Conservation (phyloP, 23 red algal genomes). For the Gracilaria gracilis region DNA sequence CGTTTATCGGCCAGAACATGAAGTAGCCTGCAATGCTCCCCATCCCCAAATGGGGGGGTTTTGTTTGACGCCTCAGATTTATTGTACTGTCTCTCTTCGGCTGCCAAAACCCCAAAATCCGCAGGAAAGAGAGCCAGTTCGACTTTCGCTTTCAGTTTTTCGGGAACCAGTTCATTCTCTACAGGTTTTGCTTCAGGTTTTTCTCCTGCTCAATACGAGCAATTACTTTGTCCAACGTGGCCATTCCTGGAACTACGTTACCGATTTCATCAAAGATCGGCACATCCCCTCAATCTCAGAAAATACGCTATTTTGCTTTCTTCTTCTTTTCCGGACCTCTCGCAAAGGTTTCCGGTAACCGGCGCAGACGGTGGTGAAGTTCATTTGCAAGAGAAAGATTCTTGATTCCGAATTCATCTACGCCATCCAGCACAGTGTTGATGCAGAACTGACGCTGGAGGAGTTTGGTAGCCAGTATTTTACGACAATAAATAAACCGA, state of each 20-base stretch:
- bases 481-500: not conserved
- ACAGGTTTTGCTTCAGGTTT: not conserved
- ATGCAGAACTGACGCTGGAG: slow-evolving; percentile 41
- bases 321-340: slow-evolving; percentile 14
- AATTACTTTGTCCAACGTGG: slow-evolving; percentile 7
- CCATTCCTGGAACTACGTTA: slow-evolving; percentile 35
- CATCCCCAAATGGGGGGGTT: slow-evolving; percentile 21
- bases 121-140: not conserved
- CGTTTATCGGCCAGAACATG: slow-evolving; percentile 44
- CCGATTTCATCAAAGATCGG: not conserved
- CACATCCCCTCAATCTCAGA: slow-evolving; percentile 1
- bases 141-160: not conserved
- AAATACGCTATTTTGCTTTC: slow-evolving; percentile 1
- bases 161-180: not conserved
- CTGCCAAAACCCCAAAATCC: not conserved
- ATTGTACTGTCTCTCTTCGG: slow-evolving; percentile 21
- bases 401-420: slow-evolving; percentile 18
- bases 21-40: slow-evolving; percentile 53
- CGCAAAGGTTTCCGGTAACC: slow-evolving; percentile 33
- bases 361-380: slow-evolving; percentile 18
- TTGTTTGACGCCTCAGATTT: slow-evolving; percentile 15
- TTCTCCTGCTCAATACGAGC: not conserved
- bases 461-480: slow-evolving; percentile 32
- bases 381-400: slow-evolving; percentile 38
- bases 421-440: slow-evolving; percentile 8